Evolutionary conservation across 2,329 filamentous ascomycete genomes (phyloP).

Genomic region (Domatiomyces catenatus): DNA sequence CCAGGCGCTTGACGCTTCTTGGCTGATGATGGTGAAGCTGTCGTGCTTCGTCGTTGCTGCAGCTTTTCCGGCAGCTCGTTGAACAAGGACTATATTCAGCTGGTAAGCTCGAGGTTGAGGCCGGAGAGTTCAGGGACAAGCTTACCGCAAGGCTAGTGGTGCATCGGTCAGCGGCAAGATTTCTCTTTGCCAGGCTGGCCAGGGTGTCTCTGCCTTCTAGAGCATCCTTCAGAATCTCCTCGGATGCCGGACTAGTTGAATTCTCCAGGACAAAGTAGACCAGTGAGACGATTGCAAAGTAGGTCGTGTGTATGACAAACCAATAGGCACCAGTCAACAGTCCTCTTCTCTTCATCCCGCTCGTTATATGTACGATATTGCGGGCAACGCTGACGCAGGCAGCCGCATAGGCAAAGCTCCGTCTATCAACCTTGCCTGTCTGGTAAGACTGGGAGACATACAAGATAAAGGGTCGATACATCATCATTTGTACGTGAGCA

Average conservation of each 20-base stretch:
- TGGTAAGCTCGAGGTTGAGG: neutral
- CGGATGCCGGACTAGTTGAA: conserved; percentile 43
- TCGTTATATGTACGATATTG: conserved; percentile 51
- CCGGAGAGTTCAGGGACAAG: conserved; percentile 8
- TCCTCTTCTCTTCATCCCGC: conserved; percentile 47
- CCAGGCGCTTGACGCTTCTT: conserved; percentile 33
- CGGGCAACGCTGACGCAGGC: conserved; percentile 51
- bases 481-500: conserved; percentile 48
- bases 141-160: conserved; percentile 60
- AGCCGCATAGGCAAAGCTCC: conserved; percentile 49
- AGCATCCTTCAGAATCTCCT: conserved; percentile 74
- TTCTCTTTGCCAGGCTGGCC: conserved; percentile 61
- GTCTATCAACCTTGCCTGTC: conserved; percentile 39
- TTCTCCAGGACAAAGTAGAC: conserved; percentile 52
- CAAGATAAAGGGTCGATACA: conserved; percentile 51
- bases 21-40: conserved; percentile 24
- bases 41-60: conserved; percentile 37
- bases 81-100: conserved; percentile 50
- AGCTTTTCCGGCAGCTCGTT: conserved; percentile 64
- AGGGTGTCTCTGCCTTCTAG: conserved; percentile 72
- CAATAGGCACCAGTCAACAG: conserved; percentile 49
- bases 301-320: conserved; percentile 56
- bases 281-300: conserved; percentile 49
- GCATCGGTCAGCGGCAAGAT: conserved; percentile 77
- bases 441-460: conserved; percentile 41